Evolutionary conservation across 2,329 filamentous ascomycete genomes (phyloP).

Genomic region (Cladosporium phlei): DNA sequence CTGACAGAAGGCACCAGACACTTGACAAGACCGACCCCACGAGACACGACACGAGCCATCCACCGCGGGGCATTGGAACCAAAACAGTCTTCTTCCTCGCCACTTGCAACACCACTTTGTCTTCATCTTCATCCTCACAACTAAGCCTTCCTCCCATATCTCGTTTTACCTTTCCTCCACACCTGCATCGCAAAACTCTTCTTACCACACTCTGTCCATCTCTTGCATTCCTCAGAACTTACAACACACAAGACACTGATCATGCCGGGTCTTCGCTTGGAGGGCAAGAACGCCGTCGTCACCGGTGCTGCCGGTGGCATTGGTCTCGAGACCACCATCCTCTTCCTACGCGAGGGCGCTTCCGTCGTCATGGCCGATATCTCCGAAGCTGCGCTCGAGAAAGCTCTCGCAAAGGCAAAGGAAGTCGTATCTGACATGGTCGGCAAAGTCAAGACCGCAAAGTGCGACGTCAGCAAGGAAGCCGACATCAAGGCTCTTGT

Average conservation of each 20-base stretch:
- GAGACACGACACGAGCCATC: slow-evolving; percentile 9
- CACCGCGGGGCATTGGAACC: slow-evolving; percentile 8
- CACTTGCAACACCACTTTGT: background rate
- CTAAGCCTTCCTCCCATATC: slow-evolving; percentile 3
- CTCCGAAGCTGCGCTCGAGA: slow-evolving; percentile 70
- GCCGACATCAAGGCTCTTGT: slow-evolving; percentile 69
- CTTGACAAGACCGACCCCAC: too few relatives aligned
- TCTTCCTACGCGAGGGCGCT: slow-evolving; percentile 85
- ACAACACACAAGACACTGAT: too few relatives aligned
- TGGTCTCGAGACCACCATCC: slow-evolving; percentile 83
- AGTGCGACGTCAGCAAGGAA: slow-evolving; percentile 83
- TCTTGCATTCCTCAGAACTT: too few relatives aligned
- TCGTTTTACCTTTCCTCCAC: background rate
- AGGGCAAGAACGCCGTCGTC: slow-evolving; percentile 67
- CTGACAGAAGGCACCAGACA: too few relatives aligned
- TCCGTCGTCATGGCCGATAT: slow-evolving; percentile 82
- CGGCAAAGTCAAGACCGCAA: slow-evolving; percentile 56
- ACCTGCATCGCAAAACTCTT: background rate
- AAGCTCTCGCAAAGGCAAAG: slow-evolving; percentile 69
- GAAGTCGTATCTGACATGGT: slow-evolving; percentile 57
- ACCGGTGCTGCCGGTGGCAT: slow-evolving; percentile 87
- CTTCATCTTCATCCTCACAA: too few relatives aligned
- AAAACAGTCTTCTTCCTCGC: too few relatives aligned
- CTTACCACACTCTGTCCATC: too few relatives aligned
- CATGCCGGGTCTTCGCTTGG: slow-evolving; percentile 41